A percentile compares a stretch with the other conserved stretches of the same genome.
phyloP scores from a whole-genome alignment of 2,329 filamentous ascomycete species.

The Colletotrichum sp. region DNA sequence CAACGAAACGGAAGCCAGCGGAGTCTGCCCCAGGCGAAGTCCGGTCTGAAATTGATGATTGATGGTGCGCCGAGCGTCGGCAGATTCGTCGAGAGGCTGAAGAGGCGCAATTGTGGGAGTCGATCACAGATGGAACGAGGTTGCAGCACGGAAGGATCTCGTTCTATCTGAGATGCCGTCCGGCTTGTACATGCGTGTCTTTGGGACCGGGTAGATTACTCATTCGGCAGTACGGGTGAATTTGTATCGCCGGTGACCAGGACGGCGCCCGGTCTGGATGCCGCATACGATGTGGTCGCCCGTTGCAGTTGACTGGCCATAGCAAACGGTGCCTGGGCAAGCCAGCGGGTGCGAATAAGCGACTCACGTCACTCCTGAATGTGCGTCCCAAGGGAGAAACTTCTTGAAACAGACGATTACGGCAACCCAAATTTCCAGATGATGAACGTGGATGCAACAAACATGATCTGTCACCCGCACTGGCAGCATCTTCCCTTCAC shows the following conservation, averaged over 20 bases:
- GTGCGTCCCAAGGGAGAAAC: background rate
- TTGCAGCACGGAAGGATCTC: background rate
- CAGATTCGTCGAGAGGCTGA: background rate
- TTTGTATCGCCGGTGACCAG: background rate
- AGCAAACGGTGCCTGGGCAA: background rate
- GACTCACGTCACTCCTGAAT: background rate
- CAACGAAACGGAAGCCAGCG: background rate
- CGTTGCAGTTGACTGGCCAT: background rate
- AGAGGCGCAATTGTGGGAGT: background rate
- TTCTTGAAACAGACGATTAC: constrained; percentile 5
- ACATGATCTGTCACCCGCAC: background rate
- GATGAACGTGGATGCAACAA: background rate
- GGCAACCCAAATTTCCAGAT: background rate
- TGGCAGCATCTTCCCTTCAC: background rate
- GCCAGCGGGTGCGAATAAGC: background rate
- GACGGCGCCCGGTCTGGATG: background rate
- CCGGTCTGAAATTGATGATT: constrained; percentile 2
- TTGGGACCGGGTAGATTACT: background rate
- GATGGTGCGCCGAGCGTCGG: background rate
- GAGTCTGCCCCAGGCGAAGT: background rate
- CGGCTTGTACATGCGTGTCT: background rate
- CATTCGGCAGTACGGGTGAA: background rate
- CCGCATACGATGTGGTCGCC: background rate
- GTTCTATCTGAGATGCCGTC: background rate
- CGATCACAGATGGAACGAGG: background rate